Conservation (phyloP, 2,329 filamentous ascomycete species). For the Calonectria naviculata region DNA sequence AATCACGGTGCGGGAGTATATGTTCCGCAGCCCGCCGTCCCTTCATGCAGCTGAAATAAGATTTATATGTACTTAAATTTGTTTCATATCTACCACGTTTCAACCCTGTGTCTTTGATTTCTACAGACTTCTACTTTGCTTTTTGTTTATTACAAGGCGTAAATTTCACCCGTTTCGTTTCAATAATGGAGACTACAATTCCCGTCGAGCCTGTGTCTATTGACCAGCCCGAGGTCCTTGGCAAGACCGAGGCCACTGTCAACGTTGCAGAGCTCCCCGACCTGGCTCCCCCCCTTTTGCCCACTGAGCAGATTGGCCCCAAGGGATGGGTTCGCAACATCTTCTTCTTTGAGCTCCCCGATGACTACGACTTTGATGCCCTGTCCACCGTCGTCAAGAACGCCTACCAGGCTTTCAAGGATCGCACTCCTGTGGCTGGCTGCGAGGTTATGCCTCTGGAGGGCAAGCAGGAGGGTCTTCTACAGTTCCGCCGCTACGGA, state of each 20-base stretch:
- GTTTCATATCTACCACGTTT: constrained; percentile 7
- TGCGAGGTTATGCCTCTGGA: constrained; percentile 22
- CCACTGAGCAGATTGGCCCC: constrained; percentile 24
- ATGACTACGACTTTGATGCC: constrained; percentile 17
- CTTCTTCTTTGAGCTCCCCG: constrained; percentile 23
- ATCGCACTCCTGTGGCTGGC: constrained; percentile 21
- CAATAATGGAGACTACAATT: constrained; percentile 9
- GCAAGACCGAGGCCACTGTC: constrained; percentile 2
- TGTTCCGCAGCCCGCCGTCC: constrained; percentile 6
- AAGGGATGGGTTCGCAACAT: constrained; percentile 27
- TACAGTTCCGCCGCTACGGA: constrained; percentile 23
- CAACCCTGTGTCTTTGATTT: not conserved
- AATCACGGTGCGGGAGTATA: constrained; percentile 11
- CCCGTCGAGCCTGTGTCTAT: constrained; percentile 3
- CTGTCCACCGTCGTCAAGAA: constrained; percentile 10
- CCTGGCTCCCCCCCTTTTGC: constrained; percentile 20
- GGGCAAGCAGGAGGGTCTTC: constrained; percentile 21
- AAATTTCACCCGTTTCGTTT: not conserved
- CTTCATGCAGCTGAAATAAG: not conserved
- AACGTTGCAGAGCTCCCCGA: constrained; percentile 3
- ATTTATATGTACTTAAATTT: not conserved
- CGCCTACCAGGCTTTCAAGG: constrained; percentile 18
- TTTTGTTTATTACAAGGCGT: not conserved
- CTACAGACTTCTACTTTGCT: not conserved
- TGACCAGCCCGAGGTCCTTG: not conserved